Percentiles rank a stretch among this genome's conserved stretches.
phyloP scores from a whole-genome alignment of 352 stramenopile species.

The Globisporangium ultimum region DNA sequence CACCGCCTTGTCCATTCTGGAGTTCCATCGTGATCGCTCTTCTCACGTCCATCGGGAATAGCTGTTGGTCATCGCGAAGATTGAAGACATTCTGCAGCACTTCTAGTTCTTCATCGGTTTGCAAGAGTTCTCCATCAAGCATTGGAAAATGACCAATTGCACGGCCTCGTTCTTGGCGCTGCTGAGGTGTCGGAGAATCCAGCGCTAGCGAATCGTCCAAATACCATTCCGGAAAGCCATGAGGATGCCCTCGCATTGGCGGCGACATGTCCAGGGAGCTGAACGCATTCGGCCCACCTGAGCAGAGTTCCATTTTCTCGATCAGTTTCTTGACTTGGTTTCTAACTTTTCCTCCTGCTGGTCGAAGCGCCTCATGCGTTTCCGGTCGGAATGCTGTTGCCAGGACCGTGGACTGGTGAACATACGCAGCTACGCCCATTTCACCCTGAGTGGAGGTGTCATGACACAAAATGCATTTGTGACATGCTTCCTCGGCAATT shows the following conservation, averaged over 20 bases:
- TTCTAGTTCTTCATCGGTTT: conserved; percentile 66
- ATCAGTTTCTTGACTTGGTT: conserved; percentile 66
- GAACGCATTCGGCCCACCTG: conserved; percentile 32
- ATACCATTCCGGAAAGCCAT: conserved; percentile 71
- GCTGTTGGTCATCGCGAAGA: conserved; percentile 54
- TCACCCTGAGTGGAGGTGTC: conserved; percentile 75
- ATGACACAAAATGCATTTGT: conserved; percentile 86
- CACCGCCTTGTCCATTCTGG: conserved; percentile 24
- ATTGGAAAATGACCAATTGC: conserved; percentile 38
- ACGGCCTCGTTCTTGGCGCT: conserved; percentile 44
- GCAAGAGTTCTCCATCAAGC: conserved; percentile 56
- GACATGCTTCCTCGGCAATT: conserved; percentile 31
- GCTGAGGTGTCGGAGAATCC: conserved; percentile 23
- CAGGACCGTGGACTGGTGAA: conserved; percentile 86
- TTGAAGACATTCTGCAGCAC: conserved; percentile 68
- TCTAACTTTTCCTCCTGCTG: conserved; percentile 50
- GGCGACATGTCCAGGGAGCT: conserved; percentile 34
- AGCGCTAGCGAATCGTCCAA: conserved; percentile 40
- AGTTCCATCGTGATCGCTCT: conserved; percentile 38
- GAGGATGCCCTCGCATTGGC: conserved; percentile 53
- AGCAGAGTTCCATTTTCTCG: conserved; percentile 87
- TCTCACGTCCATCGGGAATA: conserved; percentile 52
- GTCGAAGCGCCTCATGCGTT: conserved; percentile 50
- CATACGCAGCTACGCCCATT: conserved; percentile 82
- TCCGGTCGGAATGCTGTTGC: conserved; percentile 72